Evolutionary conservation across 176 grass and related monocot genomes (phyloP).

Genomic region (Thalia dealbata): DNA sequence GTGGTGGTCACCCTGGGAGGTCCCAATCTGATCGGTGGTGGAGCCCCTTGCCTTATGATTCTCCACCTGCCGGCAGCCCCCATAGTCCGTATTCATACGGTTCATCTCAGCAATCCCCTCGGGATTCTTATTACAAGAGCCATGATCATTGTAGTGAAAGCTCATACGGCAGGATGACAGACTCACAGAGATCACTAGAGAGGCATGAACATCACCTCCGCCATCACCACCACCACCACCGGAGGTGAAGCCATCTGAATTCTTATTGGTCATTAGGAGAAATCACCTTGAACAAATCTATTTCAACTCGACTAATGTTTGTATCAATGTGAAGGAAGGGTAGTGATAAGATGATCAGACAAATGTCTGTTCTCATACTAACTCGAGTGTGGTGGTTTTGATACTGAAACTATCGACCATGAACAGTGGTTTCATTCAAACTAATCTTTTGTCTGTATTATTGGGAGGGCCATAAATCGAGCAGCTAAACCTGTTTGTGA

Average conservation of each 20-base stretch:
- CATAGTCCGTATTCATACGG: slow-evolving; percentile 29
- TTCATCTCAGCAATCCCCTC: slow-evolving; percentile 21
- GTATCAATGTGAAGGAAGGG: no score
- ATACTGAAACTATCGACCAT: no score
- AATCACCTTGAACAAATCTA: no score
- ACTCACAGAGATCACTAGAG: slow-evolving; percentile 31
- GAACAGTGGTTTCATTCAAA: no score
- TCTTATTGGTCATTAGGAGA: no score
- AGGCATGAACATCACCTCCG: slow-evolving; percentile 29
- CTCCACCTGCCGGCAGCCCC: slow-evolving; percentile 20
- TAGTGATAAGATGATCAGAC: no score
- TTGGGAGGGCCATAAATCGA: no score
- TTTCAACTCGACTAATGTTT: no score
- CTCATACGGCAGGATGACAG: slow-evolving; percentile 24
- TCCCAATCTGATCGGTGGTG: slow-evolving; percentile 43
- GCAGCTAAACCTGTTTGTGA: no score
- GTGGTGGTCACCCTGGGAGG: slow-evolving; percentile 37
- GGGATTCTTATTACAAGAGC: slow-evolving; percentile 8
- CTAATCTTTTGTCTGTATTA: no score
- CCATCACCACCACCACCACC: slow-evolving; percentile 21
- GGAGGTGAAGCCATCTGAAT: slow-evolving; percentile 29
- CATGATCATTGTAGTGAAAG: slow-evolving; percentile 8
- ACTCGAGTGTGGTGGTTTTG: no score
- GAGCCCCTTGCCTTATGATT: slow-evolving; percentile 40
- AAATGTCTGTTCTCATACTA: no score